phyloP scores from a whole-genome alignment of 2,329 filamentous ascomycete genomes.

The Beauveria rudraprayagi region DNA sequence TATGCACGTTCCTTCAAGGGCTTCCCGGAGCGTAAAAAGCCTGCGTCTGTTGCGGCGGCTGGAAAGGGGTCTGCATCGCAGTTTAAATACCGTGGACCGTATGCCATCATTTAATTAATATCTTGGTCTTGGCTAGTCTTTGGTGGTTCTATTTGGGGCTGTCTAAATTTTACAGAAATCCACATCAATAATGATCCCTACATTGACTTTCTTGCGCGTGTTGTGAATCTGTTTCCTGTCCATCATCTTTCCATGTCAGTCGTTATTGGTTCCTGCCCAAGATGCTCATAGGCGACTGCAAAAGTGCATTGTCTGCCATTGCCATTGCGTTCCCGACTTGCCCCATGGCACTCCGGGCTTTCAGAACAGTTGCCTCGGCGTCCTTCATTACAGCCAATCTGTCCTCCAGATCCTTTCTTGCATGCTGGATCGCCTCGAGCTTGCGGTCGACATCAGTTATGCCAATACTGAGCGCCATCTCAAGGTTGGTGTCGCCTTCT shows the following conservation, averaged over 20 bases:
- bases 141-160: not conserved
- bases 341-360: not conserved
- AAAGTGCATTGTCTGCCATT: not conserved
- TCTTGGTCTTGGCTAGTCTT: not conserved
- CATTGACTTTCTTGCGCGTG: not conserved
- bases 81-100: slow-evolving; percentile 1
- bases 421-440: not conserved
- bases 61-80: not conserved
- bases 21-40: slow-evolving; percentile 47
- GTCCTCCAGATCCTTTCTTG: not conserved
- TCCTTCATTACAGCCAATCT: not conserved
- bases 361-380: not conserved
- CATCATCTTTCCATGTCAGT: not conserved
- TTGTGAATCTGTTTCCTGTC: not conserved
- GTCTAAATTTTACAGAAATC: not conserved
- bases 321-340: not conserved
- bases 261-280: too few species aligned
- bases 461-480: not conserved
- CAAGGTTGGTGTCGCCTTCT: not conserved
- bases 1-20: slow-evolving; percentile 58
- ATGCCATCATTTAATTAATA: not conserved
- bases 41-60: not conserved
- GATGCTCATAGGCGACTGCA: not conserved
- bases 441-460: not conserved
- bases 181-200: not conserved